Evolutionary conservation across 768 basidiomycete genomes (phyloP), one percentile per base, ranked within the genome.

Genomic region (Serendipita sp.): DNA sequence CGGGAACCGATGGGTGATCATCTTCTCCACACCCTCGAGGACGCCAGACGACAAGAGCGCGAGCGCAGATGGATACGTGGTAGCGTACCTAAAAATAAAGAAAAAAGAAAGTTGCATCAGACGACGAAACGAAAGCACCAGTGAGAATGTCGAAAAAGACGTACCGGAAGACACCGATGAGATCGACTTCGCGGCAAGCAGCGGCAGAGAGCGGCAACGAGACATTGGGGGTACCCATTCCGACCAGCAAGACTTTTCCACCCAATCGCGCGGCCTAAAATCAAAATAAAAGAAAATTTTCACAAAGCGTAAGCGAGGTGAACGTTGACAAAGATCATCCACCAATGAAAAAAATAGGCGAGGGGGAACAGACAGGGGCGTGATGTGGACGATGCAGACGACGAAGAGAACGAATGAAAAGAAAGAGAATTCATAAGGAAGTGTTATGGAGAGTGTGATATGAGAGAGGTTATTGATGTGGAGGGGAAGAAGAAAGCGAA

Each of bases 201-300:
- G 92, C 88, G 30, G 81, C 78, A 44, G 86, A 85, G 63, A 93
- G 79, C n/a, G 95, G 95, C 61, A 96, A 77, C 66, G 80, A 77
- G 63, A 86, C 81, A 68, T 85, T 86, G 64, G 85, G 81, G 16
- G 90, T 82, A 67, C 95, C 95, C 95, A 98, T 98, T 22, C 95
- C 95, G 66, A 98, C 83, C 68, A 92, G 87, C 79, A 91, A 85
- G 62, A 96, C 90, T 70, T 87, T 90, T 58, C 90, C 90, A 60
- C 93, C 94, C 17, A 88, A 77, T 60, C 79, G 77, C 16, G 93
- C 90, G 68, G 85, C 82, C 90, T 92, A 71, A 34, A 61, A 63
- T 58, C 34, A 45, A 60, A 43, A 5, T n/a, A 28, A 45, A 31
- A 61, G 24, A 62, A 61, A 31, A 60, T 41, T n/a, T 31, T n/a